phyloP scores from a whole-genome alignment of 108 stramenopile species.

The Skeletonema marinoi region DNA sequence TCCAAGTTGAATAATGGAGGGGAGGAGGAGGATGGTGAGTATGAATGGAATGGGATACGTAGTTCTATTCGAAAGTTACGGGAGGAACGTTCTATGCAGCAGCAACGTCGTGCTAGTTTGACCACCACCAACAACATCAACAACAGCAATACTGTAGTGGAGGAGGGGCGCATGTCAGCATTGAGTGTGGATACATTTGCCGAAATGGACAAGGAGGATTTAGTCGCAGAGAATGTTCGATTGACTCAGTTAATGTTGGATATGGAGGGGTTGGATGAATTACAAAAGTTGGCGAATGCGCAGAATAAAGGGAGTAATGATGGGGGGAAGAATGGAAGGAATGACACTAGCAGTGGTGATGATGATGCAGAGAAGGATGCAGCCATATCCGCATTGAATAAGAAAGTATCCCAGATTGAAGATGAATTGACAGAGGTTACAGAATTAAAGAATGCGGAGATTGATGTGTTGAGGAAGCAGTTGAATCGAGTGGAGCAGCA shows the following conservation, averaged over 20 bases:
- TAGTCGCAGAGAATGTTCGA: neutral
- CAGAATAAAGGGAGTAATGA: neutral
- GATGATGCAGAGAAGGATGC: neutral
- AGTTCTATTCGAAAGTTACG: neutral
- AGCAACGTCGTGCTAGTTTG: neutral
- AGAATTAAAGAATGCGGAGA: slow-evolving; percentile 14
- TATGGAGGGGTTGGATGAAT: neutral
- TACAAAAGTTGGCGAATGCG: neutral
- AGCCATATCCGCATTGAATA: neutral
- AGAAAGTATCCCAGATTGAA: neutral
- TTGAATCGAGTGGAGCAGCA: slow-evolving; percentile 14
- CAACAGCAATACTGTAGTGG: no score
- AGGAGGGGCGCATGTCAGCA: neutral
- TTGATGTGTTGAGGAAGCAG: slow-evolving; percentile 10
- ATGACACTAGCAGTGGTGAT: neutral
- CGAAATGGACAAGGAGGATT: neutral
- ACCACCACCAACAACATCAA: neutral
- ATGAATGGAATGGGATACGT: neutral
- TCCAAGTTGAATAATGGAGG: neutral
- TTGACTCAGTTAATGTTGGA: neutral
- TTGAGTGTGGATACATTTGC: neutral
- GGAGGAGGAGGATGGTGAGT: neutral
- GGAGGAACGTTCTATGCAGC: neutral
- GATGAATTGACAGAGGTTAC: slow-evolving; percentile 7
- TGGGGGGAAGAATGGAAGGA: neutral